Evolutionary conservation across 768 basidiomycete species (phyloP).

Genomic region (Hygrophoropsis aurantiaca): DNA sequence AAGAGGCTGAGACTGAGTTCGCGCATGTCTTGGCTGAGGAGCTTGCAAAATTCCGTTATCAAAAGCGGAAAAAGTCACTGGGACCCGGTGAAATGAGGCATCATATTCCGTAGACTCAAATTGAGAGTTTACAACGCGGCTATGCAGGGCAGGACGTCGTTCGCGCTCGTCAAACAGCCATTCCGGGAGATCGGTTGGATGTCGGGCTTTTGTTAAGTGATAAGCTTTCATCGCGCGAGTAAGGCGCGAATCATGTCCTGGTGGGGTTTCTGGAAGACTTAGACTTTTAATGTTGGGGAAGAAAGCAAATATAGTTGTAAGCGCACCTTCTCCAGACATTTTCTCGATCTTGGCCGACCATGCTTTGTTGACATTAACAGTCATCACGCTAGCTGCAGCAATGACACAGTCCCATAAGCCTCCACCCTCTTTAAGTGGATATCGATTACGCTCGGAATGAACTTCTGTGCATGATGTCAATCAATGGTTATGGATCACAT

Average conservation of each 20-base stretch:
- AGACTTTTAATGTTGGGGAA: too few relatives aligned
- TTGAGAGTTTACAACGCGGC: slow-evolving; percentile 8
- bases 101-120: slow-evolving; percentile 1
- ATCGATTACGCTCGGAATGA: not conserved
- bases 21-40: not conserved
- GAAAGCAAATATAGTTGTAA: slow-evolving; percentile 3
- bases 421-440: slow-evolving; percentile 34
- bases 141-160: slow-evolving; percentile 30
- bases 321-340: slow-evolving; percentile 45
- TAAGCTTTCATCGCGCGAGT: slow-evolving; percentile 68
- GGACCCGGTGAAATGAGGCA: slow-evolving; percentile 26
- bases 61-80: too few relatives aligned
- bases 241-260: slow-evolving; percentile 59
- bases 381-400: slow-evolving; percentile 49
- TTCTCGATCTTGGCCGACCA: slow-evolving; percentile 47
- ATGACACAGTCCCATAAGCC: slow-evolving; percentile 59
- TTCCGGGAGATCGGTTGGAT: slow-evolving; percentile 56
- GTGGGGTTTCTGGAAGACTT: slow-evolving; percentile 44
- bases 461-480: slow-evolving; percentile 1
- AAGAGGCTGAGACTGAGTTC: not conserved
- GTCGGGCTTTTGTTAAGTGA: slow-evolving; percentile 58
- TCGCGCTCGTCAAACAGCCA: slow-evolving; percentile 68
- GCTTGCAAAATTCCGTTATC: too few relatives aligned
- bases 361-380: slow-evolving; percentile 57
- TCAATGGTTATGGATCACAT: not conserved